phyloP scores from a whole-genome alignment of 2,329 filamentous ascomycete species.

The Clonostachys byssicola region DNA sequence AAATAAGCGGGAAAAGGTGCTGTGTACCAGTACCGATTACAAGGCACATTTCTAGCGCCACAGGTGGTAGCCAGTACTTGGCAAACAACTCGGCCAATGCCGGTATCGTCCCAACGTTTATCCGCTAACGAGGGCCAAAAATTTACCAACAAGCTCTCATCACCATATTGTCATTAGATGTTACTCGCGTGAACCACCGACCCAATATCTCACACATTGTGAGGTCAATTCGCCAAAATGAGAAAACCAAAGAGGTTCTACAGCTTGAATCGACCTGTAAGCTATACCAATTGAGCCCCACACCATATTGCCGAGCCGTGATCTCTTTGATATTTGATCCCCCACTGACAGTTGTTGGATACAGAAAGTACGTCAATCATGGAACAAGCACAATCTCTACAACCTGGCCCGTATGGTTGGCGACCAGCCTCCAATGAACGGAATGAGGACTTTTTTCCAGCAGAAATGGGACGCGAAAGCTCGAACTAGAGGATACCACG shows the following conservation, averaged over 20 bases:
- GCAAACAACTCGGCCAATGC: not conserved
- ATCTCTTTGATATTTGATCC: too few relatives aligned
- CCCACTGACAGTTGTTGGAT: not conserved
- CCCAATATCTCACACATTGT: not conserved
- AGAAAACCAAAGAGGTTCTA: constrained; percentile 59
- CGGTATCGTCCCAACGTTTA: not conserved
- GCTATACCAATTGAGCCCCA: constrained; percentile 15
- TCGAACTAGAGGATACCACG: constrained; percentile 80
- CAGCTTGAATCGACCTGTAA: constrained; percentile 61
- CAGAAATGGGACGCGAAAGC: constrained; percentile 97
- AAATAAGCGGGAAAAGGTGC: too few relatives aligned
- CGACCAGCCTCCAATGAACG: constrained; percentile 19
- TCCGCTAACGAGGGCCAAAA: not conserved
- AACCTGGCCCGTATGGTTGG: constrained; percentile 57
- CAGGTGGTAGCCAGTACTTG: too few relatives aligned
- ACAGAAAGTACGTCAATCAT: constrained; percentile 90
- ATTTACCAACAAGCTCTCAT: not conserved
- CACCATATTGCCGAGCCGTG: too few relatives aligned
- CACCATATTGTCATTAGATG: not conserved
- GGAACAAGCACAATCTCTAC: constrained; percentile 97
- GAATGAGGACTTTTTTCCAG: constrained; percentile 78
- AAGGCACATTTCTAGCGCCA: too few relatives aligned
- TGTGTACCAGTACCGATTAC: too few relatives aligned
- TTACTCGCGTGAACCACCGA: not conserved
- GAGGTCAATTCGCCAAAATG: constrained; percentile 28